Percentiles rank a stretch among this genome's conserved stretches.
Conservation (phyloP, 768 basidiomycete genomes). For the Mycena rebaudengoi region DNA sequence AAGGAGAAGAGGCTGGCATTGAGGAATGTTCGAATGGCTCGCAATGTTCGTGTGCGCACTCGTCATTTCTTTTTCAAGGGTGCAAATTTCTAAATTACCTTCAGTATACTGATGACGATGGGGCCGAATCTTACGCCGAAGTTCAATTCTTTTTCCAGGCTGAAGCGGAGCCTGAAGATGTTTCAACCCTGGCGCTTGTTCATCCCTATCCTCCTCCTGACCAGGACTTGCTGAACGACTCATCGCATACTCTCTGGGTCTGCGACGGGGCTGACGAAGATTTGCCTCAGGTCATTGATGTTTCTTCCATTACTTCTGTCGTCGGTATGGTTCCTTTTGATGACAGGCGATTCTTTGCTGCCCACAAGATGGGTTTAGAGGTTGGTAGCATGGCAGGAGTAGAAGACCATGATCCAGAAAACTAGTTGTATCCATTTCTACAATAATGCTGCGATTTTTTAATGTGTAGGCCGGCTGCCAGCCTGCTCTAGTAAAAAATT, state of each 20-base stretch:
- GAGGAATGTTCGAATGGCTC: constrained; percentile 8
- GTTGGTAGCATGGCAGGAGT: too few species aligned
- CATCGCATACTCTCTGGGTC: constrained; percentile 3
- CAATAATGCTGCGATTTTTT: too few species aligned
- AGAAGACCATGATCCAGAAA: too few species aligned
- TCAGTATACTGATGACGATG: neutral
- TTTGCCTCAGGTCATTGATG: too few species aligned
- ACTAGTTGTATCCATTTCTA: too few species aligned
- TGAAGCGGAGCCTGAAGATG: neutral
- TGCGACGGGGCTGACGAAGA: too few species aligned
- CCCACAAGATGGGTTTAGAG: too few species aligned
- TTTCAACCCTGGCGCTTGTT: neutral
- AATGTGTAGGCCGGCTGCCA: too few species aligned
- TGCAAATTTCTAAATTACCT: neutral
- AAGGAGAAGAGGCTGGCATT: constrained; percentile 16
- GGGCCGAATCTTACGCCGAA: neutral
- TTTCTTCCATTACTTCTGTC: too few species aligned
- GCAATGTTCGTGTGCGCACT: constrained; percentile 16
- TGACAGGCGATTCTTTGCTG: too few species aligned
- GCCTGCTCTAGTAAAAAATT: too few species aligned
- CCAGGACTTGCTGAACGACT: neutral
- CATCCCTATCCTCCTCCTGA: constrained; percentile 4
- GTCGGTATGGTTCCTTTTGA: too few species aligned
- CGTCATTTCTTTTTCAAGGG: neutral
- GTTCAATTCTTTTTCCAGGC: neutral